phyloP scores from a whole-genome alignment of 2,329 filamentous ascomycete species.

The Fusarium marasasianum region DNA sequence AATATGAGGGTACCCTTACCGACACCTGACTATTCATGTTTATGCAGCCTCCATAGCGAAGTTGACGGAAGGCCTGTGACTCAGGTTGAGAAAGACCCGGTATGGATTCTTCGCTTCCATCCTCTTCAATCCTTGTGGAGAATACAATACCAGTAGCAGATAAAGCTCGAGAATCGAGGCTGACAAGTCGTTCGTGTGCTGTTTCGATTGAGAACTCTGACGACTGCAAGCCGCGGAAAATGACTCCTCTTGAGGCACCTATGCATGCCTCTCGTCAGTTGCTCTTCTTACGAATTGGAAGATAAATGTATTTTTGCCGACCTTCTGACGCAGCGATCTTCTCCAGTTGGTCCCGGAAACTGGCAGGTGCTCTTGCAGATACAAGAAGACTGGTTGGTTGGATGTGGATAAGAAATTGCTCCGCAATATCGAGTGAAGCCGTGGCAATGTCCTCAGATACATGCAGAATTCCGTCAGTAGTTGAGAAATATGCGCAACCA shows the following conservation, averaged over 20 bases:
- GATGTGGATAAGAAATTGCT: conserved; percentile 65
- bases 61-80: conserved; percentile 66
- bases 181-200: conserved; percentile 72
- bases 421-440: conserved; percentile 74
- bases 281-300: neutral
- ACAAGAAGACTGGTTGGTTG: conserved; percentile 67
- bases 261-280: conserved; percentile 1
- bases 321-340: conserved; percentile 19
- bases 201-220: conserved; percentile 76
- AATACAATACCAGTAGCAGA: conserved; percentile 31
- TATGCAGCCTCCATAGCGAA: conserved; percentile 75
- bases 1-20: conserved; percentile 49
- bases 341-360: conserved; percentile 48
- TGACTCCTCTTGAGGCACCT: conserved; percentile 27
- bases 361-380: conserved; percentile 56
- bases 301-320: conserved; percentile 2
- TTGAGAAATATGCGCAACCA: conserved; percentile 86
- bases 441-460: conserved; percentile 80
- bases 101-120: conserved; percentile 38
- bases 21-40: conserved; percentile 79
- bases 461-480: conserved; percentile 73
- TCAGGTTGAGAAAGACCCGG: conserved; percentile 53
- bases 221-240: conserved; percentile 73
- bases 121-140: conserved; percentile 21
- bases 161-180: conserved; percentile 40